Evolutionary conservation across 805 yeast genomes (phyloP).

Genomic region (Ogataea neopini): DNA sequence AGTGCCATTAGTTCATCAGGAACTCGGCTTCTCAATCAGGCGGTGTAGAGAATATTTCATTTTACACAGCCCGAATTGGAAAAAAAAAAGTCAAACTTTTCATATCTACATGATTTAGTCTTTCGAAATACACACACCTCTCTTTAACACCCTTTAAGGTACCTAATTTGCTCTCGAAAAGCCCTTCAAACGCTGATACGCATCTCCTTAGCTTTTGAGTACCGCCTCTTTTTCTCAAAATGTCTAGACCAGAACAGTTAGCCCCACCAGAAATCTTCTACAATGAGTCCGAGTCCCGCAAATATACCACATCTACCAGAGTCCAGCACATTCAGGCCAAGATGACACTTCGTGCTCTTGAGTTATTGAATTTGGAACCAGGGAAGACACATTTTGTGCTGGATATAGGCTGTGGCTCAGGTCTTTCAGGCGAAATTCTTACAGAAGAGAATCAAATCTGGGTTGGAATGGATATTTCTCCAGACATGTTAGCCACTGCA

Average conservation of each 20-base stretch:
- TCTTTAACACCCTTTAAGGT: too few relatives aligned
- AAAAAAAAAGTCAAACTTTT: constrained; percentile 2
- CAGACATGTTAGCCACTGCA: constrained; percentile 94
- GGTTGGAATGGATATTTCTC: constrained; percentile 96
- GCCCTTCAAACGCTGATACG: too few relatives aligned
- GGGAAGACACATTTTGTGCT: constrained; percentile 64
- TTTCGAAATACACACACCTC: too few relatives aligned
- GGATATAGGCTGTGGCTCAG: constrained; percentile 97
- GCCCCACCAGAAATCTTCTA: constrained; percentile 98
- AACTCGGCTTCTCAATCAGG: too few relatives aligned
- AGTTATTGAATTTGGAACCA: constrained; percentile 73
- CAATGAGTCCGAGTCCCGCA: constrained; percentile 84
- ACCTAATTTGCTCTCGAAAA: background rate
- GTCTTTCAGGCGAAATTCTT: constrained; percentile 90
- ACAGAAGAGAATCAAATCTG: constrained; percentile 93
- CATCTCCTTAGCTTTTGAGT: too few relatives aligned
- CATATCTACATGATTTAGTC: background rate
- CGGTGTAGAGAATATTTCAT: background rate
- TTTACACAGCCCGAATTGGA: background rate
- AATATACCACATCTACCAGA: constrained; percentile 91
- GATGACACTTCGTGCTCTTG: constrained; percentile 94
- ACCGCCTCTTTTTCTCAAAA: constrained; percentile 29
- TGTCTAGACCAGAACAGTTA: constrained; percentile 95
- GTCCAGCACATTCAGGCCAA: constrained; percentile 98
- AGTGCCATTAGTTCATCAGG: too few relatives aligned